Percentiles rank a stretch among this genome's conserved stretches.
phyloP scores from a whole-genome alignment of 1,284 basidiomycete genomes.

The Puccinia polysora region DNA sequence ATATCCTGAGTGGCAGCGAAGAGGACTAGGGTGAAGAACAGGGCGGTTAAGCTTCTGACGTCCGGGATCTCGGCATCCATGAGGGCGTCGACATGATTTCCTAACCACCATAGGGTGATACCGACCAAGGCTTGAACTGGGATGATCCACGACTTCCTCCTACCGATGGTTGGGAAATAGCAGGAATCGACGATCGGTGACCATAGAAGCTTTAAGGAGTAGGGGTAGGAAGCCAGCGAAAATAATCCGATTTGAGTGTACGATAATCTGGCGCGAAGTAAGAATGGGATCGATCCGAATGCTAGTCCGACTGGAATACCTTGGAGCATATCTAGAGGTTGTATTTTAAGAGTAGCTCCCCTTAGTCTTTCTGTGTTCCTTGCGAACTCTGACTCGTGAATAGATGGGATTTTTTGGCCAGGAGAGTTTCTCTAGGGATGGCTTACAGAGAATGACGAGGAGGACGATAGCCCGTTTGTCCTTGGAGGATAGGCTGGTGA shows the following conservation, averaged over 20 bases:
- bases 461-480: slow-evolving; percentile 49
- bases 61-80: slow-evolving; percentile 79
- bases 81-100: slow-evolving; percentile 70
- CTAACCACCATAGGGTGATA: slow-evolving; percentile 79
- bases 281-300: slow-evolving; percentile 87
- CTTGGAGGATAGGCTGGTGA: slow-evolving; percentile 46
- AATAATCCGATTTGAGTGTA: slow-evolving; percentile 96
- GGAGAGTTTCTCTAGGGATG: too few species aligned
- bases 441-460: slow-evolving; percentile 33
- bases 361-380: too few species aligned
- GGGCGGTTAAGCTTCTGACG: slow-evolving; percentile 71
- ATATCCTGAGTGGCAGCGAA: slow-evolving; percentile 99
- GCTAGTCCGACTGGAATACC: slow-evolving; percentile 79
- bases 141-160: slow-evolving; percentile 97
- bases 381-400: too few species aligned
- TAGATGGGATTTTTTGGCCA: too few species aligned
- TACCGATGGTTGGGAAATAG: slow-evolving; percentile 73
- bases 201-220: slow-evolving; percentile 95
- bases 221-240: slow-evolving; percentile 89
- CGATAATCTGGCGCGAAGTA: slow-evolving; percentile 86
- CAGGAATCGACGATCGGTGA: slow-evolving; percentile 93
- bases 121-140: slow-evolving; percentile 93
- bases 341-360: too few species aligned
- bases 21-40: slow-evolving; percentile 86
- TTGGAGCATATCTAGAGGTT: slow-evolving; percentile 79